Conservation (phyloP, 352 stramenopile genomes). For the Discostella stelligera region DNA sequence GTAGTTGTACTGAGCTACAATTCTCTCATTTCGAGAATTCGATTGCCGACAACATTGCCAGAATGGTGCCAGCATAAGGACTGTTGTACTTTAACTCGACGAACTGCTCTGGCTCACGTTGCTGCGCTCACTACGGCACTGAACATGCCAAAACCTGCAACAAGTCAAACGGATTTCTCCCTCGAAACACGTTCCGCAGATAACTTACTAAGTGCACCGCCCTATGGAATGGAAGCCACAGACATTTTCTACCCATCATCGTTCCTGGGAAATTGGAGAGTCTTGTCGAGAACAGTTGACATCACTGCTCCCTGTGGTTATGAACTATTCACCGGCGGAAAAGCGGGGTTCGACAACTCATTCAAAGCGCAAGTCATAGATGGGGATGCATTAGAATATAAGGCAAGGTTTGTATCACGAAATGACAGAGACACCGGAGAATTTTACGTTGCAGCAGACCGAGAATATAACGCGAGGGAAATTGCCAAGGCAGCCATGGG, state of each 20-base stretch:
- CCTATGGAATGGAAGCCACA: slow-evolving; percentile 68
- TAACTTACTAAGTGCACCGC: slow-evolving; percentile 41
- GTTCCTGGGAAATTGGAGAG: slow-evolving; percentile 63
- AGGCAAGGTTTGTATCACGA: slow-evolving; percentile 57
- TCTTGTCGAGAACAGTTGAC: slow-evolving; percentile 47
- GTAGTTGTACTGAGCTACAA: neutral
- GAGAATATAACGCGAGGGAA: slow-evolving; percentile 73
- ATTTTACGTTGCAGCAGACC: slow-evolving; percentile 59
- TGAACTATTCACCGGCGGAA: slow-evolving; percentile 64
- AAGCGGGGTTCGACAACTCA: slow-evolving; percentile 49
- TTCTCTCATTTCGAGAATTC: neutral
- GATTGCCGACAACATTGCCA: neutral
- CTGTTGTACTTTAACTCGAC: neutral
- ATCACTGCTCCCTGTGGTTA: slow-evolving; percentile 71
- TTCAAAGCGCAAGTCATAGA: slow-evolving; percentile 49
- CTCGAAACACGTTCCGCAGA: slow-evolving; percentile 55
- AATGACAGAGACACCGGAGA: neutral
- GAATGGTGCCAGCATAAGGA: neutral
- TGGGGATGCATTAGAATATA: slow-evolving; percentile 54
- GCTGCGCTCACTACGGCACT: neutral
- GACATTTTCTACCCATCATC: slow-evolving; percentile 71
- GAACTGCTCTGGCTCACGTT: slow-evolving; percentile 14
- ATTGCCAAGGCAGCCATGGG: slow-evolving; percentile 77
- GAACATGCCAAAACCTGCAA: slow-evolving; percentile 6
- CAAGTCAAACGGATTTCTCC: slow-evolving; percentile 12